Base-by-base conservation (phyloP, 352 stramenopile species). In the Phytophthora melonis region DNA sequence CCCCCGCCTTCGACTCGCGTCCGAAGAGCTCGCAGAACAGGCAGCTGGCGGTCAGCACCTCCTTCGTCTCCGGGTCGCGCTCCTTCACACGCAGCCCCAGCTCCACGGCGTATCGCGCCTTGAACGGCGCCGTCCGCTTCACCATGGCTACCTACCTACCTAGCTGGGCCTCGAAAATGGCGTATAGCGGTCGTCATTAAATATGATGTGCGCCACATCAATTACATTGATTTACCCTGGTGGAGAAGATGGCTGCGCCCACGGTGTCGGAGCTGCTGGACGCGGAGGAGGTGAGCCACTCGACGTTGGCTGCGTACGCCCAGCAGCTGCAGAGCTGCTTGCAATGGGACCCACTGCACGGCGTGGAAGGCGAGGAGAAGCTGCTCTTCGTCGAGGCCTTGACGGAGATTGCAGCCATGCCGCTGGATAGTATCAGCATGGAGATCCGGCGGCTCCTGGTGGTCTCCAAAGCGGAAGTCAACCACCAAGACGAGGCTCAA, bases 381-480 rank as follows among this genome's bases (percentile, higher is more conserved):
- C 77, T 82, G 49, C 58, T 72, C 25, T 94, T 94, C 52, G 81
- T 91, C 18, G 84, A 93, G 45, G 87, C 86, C 23, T 78, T 93
- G 23, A 94, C 87, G 9, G 81, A 89, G 75, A 86, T 94, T 68
- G 86, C 87, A 5, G 87, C 86, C 27, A 66, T 94, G 60, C 80
- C 87, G 32, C 34, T 89, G 18, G 84, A 93, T 57, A 88, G 81
- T 45, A 79, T 91, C 27, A 90, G 76, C 47, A 94, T 94, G 87
- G 87, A 94, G 61, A 78, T 90, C 27, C 84, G 87, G 2, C 80
- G 84, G 4, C 65, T 94, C 1, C 55, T 93, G 25, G 84, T 94
- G 1, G 76, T 69, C 25, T 58, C 55, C 6, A 57, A 41, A 41
- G 34, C 10, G 21, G 45, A 69, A n/a, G 18, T 32, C 21, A 36